phyloP scores from a whole-genome alignment of 1,139 yeast species.

The Candida sp. region DNA sequence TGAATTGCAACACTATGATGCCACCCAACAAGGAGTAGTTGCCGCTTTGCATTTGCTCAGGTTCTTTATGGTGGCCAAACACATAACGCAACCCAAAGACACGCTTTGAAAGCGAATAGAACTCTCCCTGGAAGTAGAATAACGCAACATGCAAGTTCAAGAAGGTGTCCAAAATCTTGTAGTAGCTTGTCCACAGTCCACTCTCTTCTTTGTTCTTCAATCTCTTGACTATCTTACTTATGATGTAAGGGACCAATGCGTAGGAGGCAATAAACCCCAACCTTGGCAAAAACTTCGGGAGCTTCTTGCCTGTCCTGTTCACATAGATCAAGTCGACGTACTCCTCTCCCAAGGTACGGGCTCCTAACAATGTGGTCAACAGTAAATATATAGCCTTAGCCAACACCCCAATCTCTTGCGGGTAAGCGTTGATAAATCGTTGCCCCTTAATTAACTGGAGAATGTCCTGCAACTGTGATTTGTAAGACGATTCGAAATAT shows the following conservation, averaged over 20 bases:
- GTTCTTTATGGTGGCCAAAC: slow-evolving; percentile 63
- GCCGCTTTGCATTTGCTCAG: slow-evolving; percentile 48
- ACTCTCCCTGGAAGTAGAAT: slow-evolving; percentile 82
- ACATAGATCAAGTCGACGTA: slow-evolving; percentile 87
- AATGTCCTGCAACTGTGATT: slow-evolving; percentile 59
- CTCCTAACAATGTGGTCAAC: slow-evolving; percentile 75
- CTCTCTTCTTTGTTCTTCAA: slow-evolving; percentile 21
- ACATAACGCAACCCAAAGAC: slow-evolving; percentile 82
- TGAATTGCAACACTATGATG: slow-evolving; percentile 63
- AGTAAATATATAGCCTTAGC: slow-evolving; percentile 66
- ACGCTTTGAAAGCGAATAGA: slow-evolving; percentile 78
- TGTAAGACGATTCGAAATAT: slow-evolving; percentile 63
- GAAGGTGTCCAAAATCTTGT: slow-evolving; percentile 51
- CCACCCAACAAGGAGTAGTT: slow-evolving; percentile 84
- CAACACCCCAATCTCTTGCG: slow-evolving; percentile 62
- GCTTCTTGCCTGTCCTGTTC: slow-evolving; percentile 46
- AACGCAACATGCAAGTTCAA: slow-evolving; percentile 77
- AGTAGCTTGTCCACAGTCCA: slow-evolving; percentile 34
- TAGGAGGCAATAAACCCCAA: slow-evolving; percentile 58
- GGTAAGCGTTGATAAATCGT: slow-evolving; percentile 65
- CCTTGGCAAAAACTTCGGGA: slow-evolving; percentile 55
- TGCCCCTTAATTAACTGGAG: slow-evolving; percentile 66
- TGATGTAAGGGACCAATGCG: slow-evolving; percentile 58
- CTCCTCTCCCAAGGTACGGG: slow-evolving; percentile 92
- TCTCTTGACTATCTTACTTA: slow-evolving; percentile 36